Conservation (phyloP, 352 stramenopile genomes). For the Phytophthora pluvialis region DNA sequence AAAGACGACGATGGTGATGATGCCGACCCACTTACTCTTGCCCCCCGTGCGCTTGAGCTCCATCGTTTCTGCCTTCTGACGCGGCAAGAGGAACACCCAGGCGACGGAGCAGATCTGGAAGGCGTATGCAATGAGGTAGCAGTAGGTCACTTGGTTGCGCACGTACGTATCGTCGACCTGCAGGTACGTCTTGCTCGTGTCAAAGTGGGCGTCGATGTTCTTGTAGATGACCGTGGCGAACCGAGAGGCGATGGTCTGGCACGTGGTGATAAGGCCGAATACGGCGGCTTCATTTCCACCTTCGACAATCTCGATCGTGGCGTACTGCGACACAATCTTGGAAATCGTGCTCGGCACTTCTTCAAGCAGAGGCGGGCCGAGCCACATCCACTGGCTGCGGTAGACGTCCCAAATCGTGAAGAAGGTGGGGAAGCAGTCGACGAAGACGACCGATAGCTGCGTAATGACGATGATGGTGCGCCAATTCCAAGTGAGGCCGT, state of each 20-base stretch:
- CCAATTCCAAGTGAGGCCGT: slow-evolving; percentile 54
- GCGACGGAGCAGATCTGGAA: slow-evolving; percentile 48
- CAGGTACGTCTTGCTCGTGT: slow-evolving; percentile 37
- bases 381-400: slow-evolving; percentile 62
- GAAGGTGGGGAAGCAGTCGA: slow-evolving; percentile 50
- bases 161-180: slow-evolving; percentile 37
- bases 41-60: slow-evolving; percentile 49
- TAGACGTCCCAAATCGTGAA: slow-evolving; percentile 62
- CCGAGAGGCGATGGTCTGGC: slow-evolving; percentile 46
- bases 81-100: slow-evolving; percentile 46
- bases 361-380: slow-evolving; percentile 51
- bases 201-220: slow-evolving; percentile 57
- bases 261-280: slow-evolving; percentile 53
- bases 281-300: slow-evolving; percentile 53
- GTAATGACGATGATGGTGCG: slow-evolving; percentile 47
- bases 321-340: slow-evolving; percentile 55
- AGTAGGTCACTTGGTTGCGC: slow-evolving; percentile 43
- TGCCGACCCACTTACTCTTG: slow-evolving; percentile 42
- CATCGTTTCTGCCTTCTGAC: slow-evolving; percentile 48
- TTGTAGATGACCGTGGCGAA: slow-evolving; percentile 57
- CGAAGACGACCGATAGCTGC: slow-evolving; percentile 40
- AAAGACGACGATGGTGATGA: slow-evolving; percentile 46
- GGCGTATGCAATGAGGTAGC: slow-evolving; percentile 48
- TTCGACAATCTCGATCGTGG: slow-evolving; percentile 54
- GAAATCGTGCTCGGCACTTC: slow-evolving; percentile 44